Evolutionary conservation across 2,329 filamentous ascomycete species (phyloP), one percentile per base, ranked within the genome.

Genomic region (Phoma sp.): DNA sequence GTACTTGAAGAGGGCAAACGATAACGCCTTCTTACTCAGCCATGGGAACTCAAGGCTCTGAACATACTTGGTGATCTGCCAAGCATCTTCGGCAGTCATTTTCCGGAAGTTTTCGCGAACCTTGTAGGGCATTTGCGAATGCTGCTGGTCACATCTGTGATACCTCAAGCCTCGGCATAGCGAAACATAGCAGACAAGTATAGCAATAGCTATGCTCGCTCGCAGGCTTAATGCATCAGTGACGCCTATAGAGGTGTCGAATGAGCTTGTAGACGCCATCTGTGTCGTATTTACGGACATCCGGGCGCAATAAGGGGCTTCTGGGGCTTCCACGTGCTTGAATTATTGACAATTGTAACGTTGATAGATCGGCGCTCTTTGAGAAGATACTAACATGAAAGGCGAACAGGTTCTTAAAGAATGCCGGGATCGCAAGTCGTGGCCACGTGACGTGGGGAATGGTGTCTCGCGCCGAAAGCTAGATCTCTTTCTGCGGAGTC

Each of bases 1-100:
- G 8, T 58, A 70, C 72, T 81, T 82, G 68, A 87, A 85, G 6
- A 88, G 75, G 1, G 85, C 84, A 67, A 87, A 86, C 51, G 85
- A 80, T 5, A 86, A 70, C 1, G 82, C 77, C 44, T 81, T 84
- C 12, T 76, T 67, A 48, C 75, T 80, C 0, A 80, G 76, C 43
- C 77, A 80, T 0, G 85, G 85, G 58, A 88, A 88, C 61, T 88
- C 85, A 3, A 82, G 72, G 44, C 81, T 73, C 2, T 73, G 69
- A 2, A 85, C 49, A 19, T 74, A 72, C 45, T 70, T 74, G 33
- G 81, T 74, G 43, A 87, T 85, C 36, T 77, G 66, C 53, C 75
- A 82, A 1, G 84, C 83, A 40, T 86, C 78, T 24, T 80, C 72
- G 29, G 79, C 77, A 1, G 82, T 85, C 84, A 85, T 85, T 5